Conservation (phyloP, 768 basidiomycete genomes). For the Leccinum subtestaceum region DNA sequence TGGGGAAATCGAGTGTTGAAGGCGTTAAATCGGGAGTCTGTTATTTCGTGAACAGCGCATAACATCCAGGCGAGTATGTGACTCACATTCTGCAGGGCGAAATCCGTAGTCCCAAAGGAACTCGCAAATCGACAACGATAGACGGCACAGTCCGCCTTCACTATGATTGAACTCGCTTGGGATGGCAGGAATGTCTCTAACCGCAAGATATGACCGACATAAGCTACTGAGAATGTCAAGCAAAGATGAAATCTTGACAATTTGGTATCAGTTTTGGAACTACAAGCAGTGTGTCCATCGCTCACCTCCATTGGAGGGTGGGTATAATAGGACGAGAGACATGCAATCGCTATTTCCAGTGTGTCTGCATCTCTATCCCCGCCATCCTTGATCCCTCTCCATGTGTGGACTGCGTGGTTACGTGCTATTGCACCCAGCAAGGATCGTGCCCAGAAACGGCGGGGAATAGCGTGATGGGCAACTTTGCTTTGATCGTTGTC, state of each 20-base stretch:
- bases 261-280: not conserved
- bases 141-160: slow-evolving; percentile 20
- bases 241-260: slow-evolving; percentile 37
- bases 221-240: slow-evolving; percentile 38
- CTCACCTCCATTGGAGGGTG: slow-evolving; percentile 42
- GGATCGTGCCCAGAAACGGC: slow-evolving; percentile 49
- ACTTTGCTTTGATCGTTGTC: slow-evolving; percentile 8
- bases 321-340: slow-evolving; percentile 53
- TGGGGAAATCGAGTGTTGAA: slow-evolving; percentile 61
- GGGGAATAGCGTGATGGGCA: slow-evolving; percentile 35
- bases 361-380: slow-evolving; percentile 17
- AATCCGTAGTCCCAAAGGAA: slow-evolving; percentile 54
- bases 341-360: slow-evolving; percentile 47
- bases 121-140: slow-evolving; percentile 45
- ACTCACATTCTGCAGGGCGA: slow-evolving; percentile 40
- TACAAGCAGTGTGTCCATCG: not conserved
- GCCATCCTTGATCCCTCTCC: slow-evolving; percentile 27
- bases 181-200: slow-evolving; percentile 28
- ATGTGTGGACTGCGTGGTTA: slow-evolving; percentile 38
- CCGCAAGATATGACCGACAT: slow-evolving; percentile 41
- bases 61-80: not conserved
- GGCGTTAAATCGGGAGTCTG: slow-evolving; percentile 40
- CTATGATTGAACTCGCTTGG: slow-evolving; percentile 32
- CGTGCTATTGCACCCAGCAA: slow-evolving; percentile 46
- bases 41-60: not conserved